Base-by-base conservation (phyloP, 495 filamentous ascomycete species). In the Penicillium dipodomyicola region DNA sequence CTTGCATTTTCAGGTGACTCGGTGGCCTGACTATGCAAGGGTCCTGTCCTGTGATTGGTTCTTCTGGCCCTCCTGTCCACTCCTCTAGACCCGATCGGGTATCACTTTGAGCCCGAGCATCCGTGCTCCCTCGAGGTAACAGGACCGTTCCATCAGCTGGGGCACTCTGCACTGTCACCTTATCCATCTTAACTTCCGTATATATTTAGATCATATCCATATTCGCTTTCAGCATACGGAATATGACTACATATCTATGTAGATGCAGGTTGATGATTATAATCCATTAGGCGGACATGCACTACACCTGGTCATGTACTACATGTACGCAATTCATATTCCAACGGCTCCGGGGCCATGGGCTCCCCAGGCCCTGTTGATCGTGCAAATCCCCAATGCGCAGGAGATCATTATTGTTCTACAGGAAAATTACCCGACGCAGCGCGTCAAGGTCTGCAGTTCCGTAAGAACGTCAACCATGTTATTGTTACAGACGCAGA, bases 1-100 rank as follows among this genome's bases (percentile, higher is more conserved):
- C 71, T 72, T 73, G 62, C 72, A 73, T 22, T 67, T 60, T 65
- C 65, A 67, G 44, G 53, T 65, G 65, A 67, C 59, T 60, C 56
- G 67, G 70, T 65, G 62, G 64, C 65, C 66, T 64, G 59, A 63
- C 61, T 47, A 69, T 71, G 72, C 60, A 72, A 70, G 70, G 65
- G 53, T 50, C 30, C 37, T 4, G 3, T 14, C 22, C 27, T 5
- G 11, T 67, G 44, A 68, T 74, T 69, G 68, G 68, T 45, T 50
- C 23, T 49, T 9, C 3, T 1, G 42, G 6, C 19, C 12, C 30
- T 54, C 23, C 23, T 25, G 5, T 6, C 23, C 23, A 25, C 54
- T 49, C 54, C 45, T 48, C 42, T 56, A 59, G 55, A n/a, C 52
- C 52, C 30, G 19, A 35, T 54, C 49, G 32, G 49, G 57, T 27